Evolutionary conservation across 2,329 filamentous ascomycete species (phyloP).

Genomic region (Aspergillus flavus): DNA sequence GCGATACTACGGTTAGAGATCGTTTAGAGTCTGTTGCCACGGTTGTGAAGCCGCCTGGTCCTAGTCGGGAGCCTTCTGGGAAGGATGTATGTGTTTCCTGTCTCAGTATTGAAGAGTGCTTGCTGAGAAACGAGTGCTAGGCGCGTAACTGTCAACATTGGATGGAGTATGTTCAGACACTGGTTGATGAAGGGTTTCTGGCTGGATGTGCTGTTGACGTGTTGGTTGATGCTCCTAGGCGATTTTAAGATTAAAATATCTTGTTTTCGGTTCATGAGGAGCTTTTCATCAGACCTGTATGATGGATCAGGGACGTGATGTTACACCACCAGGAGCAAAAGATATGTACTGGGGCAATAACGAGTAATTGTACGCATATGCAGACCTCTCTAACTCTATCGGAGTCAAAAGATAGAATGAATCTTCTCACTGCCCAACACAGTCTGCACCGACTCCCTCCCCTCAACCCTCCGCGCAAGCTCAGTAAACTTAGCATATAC

Average conservation of each 20-base stretch:
- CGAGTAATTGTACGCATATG: no score
- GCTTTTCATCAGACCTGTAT: no score
- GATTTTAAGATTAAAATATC: no score
- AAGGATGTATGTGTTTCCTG: background rate
- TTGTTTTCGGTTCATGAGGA: no score
- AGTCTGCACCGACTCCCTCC: background rate
- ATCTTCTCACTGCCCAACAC: background rate
- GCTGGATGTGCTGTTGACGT: background rate
- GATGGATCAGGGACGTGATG: no score
- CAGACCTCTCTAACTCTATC: background rate
- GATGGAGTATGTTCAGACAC: conserved; percentile 6
- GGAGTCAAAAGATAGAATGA: background rate
- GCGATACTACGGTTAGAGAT: conserved; percentile 7
- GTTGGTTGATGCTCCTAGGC: background rate
- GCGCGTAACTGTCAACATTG: conserved; percentile 5
- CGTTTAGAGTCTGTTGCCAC: conserved; percentile 2
- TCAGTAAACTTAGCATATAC: background rate
- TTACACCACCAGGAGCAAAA: no score
- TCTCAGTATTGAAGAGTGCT: background rate
- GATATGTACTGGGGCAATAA: no score
- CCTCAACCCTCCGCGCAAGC: background rate
- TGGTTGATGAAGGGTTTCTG: background rate
- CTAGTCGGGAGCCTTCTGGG: conserved; percentile 2
- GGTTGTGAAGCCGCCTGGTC: conserved; percentile 2
- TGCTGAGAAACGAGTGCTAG: background rate